Base-by-base conservation (phyloP, 106 monocot genomes). In the Dendrobium nobile region DNA sequence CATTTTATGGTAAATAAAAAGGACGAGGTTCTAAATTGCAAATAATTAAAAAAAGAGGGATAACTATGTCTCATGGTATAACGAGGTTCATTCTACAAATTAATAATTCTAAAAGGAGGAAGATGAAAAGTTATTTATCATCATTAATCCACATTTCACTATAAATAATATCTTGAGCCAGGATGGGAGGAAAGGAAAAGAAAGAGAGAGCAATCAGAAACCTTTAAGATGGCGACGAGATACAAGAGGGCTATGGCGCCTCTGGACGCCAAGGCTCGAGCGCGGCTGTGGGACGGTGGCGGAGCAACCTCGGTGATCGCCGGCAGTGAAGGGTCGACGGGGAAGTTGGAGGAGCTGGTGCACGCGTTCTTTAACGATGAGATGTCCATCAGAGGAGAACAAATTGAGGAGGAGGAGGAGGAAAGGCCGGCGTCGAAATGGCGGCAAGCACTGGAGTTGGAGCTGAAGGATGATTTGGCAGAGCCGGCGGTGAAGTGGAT, bases 271-370 rank as follows among this genome's bases (percentile, higher is more conserved):
- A 31, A 13, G 70, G 70, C 70, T 2, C 70, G 70, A 70, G 70
- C 37, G 4, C 31, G 37, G 28, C 70, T 70, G 28, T 70, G 70
- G 70, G 15, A 70, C 13, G 9, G 37, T 22, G 64, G 33, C 72
- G 84, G 77, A 76, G 78, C 79, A 79, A 72, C 47, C 84, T 84
- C 37, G 58, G 79, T 72, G 82, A 68, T 68, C 79, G 82, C 33
- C 56, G 42, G 17, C 73, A 4, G 55, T 9, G 17, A 55, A 27
- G 48, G 44, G 19, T 78, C 26, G 75, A 41, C 67, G 41, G 70
- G 67, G 81, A 87, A 90, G 78, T 37, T 87, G 72, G 84, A 74
- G 33, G 85, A 90, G 11, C 80, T 90, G 42, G 83, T 87, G 47
- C 75, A 72, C 41, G 85, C 80, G 7, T 90, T 90, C 85, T 90